A percentile compares a stretch with the other conserved stretches of the same genome.
Conservation (phyloP, 106 monocot species). For the Platanthera guangdongensis region DNA sequence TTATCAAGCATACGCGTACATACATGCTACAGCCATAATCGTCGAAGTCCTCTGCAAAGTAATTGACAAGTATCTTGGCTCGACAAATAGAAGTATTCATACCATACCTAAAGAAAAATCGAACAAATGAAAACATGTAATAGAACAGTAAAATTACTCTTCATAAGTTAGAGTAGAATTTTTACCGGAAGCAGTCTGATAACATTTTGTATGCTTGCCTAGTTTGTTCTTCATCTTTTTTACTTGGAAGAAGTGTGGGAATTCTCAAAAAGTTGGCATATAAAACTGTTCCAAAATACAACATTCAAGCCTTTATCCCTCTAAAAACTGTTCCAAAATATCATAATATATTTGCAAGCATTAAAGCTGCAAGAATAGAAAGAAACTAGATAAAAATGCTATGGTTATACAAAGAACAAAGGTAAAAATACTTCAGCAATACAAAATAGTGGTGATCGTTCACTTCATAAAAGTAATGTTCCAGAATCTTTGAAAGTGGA, state of each 20-base stretch:
- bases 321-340: constrained; percentile 43
- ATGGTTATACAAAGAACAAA: neutral
- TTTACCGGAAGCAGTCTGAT: constrained; percentile 78
- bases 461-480: neutral
- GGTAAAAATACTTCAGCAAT: neutral
- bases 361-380: neutral
- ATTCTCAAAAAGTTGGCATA: constrained; percentile 68
- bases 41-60: constrained; percentile 82
- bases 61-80: constrained; percentile 74
- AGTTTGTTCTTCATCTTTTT: constrained; percentile 76
- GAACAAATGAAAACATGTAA: neutral
- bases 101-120: constrained; percentile 51
- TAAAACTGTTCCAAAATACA: constrained; percentile 41
- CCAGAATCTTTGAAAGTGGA: neutral
- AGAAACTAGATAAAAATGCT: neutral
- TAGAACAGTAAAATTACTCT: neutral
- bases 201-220: constrained; percentile 84
- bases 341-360: neutral
- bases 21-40: constrained; percentile 60
- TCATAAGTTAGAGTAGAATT: neutral
- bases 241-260: constrained; percentile 88
- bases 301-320: too few species aligned
- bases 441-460: neutral
- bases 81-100: constrained; percentile 78
- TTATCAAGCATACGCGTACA: constrained; percentile 4